These are phyloP conservation scores for Fusarium heterosporum DNA, from an alignment of 2,329 filamentous ascomycete genomes.

Conservation along the genomic window DNA sequence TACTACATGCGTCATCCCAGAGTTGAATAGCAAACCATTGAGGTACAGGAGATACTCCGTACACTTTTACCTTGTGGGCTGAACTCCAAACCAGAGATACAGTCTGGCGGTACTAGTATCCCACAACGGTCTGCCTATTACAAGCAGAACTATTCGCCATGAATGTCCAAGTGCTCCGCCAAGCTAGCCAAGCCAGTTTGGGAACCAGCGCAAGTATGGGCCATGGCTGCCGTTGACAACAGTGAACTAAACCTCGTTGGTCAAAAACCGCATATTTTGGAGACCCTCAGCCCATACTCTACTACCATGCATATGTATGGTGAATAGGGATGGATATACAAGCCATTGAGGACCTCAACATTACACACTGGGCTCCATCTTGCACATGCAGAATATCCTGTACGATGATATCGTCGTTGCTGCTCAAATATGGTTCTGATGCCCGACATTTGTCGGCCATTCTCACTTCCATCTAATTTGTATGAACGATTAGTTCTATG, in stretches of 20 bases:
- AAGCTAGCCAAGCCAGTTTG: constrained; percentile 12
- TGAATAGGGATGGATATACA: constrained; percentile 22
- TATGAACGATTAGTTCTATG: neutral
- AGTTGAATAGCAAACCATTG: neutral
- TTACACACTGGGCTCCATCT: constrained; percentile 2
- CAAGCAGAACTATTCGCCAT: constrained; percentile 21
- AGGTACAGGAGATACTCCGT: neutral
- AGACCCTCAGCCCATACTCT: constrained; percentile 20
- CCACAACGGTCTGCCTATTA: constrained; percentile 25
- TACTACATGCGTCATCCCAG: neutral
- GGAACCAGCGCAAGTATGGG: constrained; percentile 7
- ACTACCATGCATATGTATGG: constrained; percentile 12
- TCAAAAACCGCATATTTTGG: constrained; percentile 38
- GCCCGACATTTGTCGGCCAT: constrained; percentile 19
- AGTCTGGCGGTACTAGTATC: constrained; percentile 22
- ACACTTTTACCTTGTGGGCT: neutral
- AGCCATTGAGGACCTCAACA: constrained; percentile 8
- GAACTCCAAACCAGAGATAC: neutral
- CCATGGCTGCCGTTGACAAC: constrained; percentile 20
- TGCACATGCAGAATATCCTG: constrained; percentile 31
- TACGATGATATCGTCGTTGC: constrained; percentile 37
- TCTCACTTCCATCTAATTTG: neutral
- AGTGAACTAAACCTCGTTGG: constrained; percentile 30
- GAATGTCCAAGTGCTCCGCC: constrained; percentile 28
- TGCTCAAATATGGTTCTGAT: constrained; percentile 24